Evolutionary conservation across 148 eudicot species (phyloP).

Genomic region (Chenopodium suecicum): DNA sequence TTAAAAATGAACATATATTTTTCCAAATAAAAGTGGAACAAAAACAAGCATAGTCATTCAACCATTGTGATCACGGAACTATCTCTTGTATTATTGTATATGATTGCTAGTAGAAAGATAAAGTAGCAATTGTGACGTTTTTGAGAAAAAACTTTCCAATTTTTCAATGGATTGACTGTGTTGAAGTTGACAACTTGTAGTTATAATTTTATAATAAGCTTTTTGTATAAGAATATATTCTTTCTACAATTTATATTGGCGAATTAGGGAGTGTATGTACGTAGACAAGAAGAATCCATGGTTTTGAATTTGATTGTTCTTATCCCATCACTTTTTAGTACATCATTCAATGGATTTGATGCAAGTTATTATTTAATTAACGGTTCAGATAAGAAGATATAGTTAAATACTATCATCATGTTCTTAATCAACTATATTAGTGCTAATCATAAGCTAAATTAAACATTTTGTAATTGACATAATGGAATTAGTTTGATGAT

Average conservation of each 20-base stretch:
- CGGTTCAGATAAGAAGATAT: background rate
- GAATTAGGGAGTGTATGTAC: background rate
- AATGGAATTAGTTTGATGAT: background rate
- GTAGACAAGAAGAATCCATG: slow-evolving; percentile 2
- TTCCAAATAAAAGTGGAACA: no score
- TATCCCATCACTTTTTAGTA: slow-evolving; percentile 12
- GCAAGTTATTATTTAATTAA: background rate
- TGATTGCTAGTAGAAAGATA: background rate
- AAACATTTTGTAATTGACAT: background rate
- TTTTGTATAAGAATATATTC: background rate
- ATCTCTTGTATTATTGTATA: background rate
- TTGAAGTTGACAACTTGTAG: background rate
- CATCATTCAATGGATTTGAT: slow-evolving; percentile 1
- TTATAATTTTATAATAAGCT: background rate
- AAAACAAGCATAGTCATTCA: no score
- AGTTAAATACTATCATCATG: background rate
- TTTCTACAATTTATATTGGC: background rate
- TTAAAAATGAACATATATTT: no score
- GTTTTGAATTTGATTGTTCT: background rate
- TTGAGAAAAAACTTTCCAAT: background rate
- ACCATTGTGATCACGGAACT: background rate
- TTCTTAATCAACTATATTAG: background rate
- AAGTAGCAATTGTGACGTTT: background rate
- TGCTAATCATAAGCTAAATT: background rate
- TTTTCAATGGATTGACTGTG: background rate